Percentiles rank a stretch among this genome's conserved stretches.
Evolutionary conservation across 2,329 filamentous ascomycete species (phyloP).

Genomic region (Paradendryphiella salina): DNA sequence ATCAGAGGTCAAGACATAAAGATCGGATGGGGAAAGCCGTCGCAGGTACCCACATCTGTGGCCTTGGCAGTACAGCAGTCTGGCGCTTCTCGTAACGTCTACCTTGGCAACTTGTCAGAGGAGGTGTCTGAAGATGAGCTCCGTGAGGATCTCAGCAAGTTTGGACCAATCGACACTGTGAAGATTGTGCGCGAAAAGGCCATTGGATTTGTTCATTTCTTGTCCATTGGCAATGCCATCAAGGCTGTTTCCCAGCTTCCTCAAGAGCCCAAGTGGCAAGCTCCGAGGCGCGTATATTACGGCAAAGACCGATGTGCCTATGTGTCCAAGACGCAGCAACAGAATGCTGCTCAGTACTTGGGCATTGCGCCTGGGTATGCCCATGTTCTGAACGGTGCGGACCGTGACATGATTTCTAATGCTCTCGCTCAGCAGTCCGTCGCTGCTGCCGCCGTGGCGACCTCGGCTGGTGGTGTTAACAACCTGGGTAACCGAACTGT

Average conservation of each 20-base stretch:
- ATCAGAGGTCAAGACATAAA: slow-evolving; percentile 99
- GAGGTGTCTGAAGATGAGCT: slow-evolving; percentile 90
- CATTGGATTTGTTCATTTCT: slow-evolving; percentile 96
- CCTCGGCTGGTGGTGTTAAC: slow-evolving; percentile 93
- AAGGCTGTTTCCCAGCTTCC: slow-evolving; percentile 96
- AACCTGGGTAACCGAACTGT: slow-evolving; percentile 97
- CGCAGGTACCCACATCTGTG: slow-evolving; percentile 95
- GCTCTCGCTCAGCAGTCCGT: slow-evolving; percentile 97
- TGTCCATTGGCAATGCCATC: slow-evolving; percentile 97
- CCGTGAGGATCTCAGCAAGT: slow-evolving; percentile 92
- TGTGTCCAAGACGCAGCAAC: slow-evolving; percentile 98
- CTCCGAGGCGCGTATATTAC: slow-evolving; percentile 94
- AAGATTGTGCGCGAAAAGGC: slow-evolving; percentile 98
- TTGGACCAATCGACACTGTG: slow-evolving; percentile 93
- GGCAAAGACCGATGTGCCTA: slow-evolving; percentile 98
- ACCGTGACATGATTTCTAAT: slow-evolving; percentile 94
- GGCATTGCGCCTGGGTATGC: slow-evolving; percentile 96
- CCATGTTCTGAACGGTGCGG: slow-evolving; percentile 92
- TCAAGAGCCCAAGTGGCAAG: slow-evolving; percentile 95
- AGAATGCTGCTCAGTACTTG: slow-evolving; percentile 97
- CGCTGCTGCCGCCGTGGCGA: slow-evolving; percentile 92
- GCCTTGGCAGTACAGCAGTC: slow-evolving; percentile 97
- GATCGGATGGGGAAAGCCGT: slow-evolving; percentile 98
- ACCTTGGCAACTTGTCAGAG: slow-evolving; percentile 89
- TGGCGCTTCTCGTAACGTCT: slow-evolving; percentile 94